Conservation (phyloP, 345 rosid genomes). For the Dovyalis caffra region DNA sequence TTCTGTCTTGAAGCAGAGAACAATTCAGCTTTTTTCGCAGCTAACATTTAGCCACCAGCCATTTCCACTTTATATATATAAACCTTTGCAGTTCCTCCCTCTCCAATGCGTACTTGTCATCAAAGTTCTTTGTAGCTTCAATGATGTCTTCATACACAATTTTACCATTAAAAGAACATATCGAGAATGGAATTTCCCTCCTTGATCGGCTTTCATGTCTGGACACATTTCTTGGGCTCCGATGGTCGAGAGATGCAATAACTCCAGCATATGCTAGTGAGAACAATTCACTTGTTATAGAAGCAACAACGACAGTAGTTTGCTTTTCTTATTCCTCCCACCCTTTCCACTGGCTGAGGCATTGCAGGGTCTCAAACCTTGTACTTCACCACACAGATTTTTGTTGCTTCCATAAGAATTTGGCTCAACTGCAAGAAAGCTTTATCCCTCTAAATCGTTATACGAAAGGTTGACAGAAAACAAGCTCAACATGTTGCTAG, state of each 20-base stretch:
- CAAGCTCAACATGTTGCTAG: slow-evolving; percentile 35
- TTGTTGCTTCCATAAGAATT: slow-evolving; percentile 32
- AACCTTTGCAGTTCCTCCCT: slow-evolving; percentile 24
- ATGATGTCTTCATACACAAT: slow-evolving; percentile 20
- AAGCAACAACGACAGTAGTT: slow-evolving; percentile 13
- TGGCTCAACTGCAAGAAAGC: slow-evolving; percentile 19
- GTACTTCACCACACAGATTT: slow-evolving; percentile 28
- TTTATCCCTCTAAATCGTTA: slow-evolving; percentile 44
- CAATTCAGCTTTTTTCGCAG: slow-evolving; percentile 30
- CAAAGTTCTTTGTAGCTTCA: slow-evolving; percentile 24
- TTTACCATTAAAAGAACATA: slow-evolving; percentile 19
- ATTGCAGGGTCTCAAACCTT: slow-evolving; percentile 28
- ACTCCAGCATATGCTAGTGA: slow-evolving; percentile 7
- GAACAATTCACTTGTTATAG: slow-evolving; percentile 16
- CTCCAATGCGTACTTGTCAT: slow-evolving; percentile 18
- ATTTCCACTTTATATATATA: slow-evolving; percentile 26
- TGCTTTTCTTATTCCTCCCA: slow-evolving; percentile 1
- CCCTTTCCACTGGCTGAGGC: not conserved
- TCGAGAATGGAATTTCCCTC: not conserved
- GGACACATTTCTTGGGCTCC: not conserved
- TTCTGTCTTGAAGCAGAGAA: not conserved
- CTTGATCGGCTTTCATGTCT: not conserved
- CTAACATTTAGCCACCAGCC: slow-evolving; percentile 11
- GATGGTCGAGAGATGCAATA: slow-evolving; percentile 3
- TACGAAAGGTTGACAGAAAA: slow-evolving; percentile 29